Percentiles rank a stretch among this genome's conserved stretches.
Evolutionary conservation across 768 basidiomycete species (phyloP).

Genomic region (Pulveroboletus frians): DNA sequence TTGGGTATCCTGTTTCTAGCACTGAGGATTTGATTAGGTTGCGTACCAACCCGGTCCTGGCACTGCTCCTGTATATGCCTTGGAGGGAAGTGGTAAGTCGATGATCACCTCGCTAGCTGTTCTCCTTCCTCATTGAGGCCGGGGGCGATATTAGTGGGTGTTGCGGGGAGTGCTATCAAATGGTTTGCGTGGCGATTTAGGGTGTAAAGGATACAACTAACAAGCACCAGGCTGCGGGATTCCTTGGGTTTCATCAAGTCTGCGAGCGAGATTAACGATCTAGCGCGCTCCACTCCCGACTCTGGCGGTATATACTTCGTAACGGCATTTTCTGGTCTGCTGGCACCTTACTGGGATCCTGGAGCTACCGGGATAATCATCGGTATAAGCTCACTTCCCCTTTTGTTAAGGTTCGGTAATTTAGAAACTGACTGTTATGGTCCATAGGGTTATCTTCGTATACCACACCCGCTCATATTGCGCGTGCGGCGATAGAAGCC

Average conservation of each 20-base stretch:
- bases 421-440: background rate
- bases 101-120: background rate
- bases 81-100: constrained; percentile 89
- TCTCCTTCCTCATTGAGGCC: background rate
- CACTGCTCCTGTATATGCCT: constrained; percentile 79
- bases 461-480: constrained; percentile 89
- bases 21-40: constrained; percentile 42
- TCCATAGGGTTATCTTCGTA: constrained; percentile 68
- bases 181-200: constrained; percentile 43
- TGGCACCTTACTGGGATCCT: constrained; percentile 98
- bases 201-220: background rate
- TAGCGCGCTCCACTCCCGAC: constrained; percentile 70
- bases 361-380: constrained; percentile 84
- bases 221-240: constrained; percentile 67
- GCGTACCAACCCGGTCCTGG: constrained; percentile 84
- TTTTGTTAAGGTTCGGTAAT: background rate
- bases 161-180: constrained; percentile 93
- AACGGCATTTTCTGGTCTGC: constrained; percentile 90
- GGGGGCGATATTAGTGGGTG: constrained; percentile 54
- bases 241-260: constrained; percentile 77
- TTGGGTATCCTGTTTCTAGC: background rate
- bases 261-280: constrained; percentile 77
- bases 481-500: constrained; percentile 92
- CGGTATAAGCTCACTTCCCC: constrained; percentile 37
- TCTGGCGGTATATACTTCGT: constrained; percentile 95